Conservation (phyloP, 306 rosid genomes). For the Casuarina cunninghamiana region DNA sequence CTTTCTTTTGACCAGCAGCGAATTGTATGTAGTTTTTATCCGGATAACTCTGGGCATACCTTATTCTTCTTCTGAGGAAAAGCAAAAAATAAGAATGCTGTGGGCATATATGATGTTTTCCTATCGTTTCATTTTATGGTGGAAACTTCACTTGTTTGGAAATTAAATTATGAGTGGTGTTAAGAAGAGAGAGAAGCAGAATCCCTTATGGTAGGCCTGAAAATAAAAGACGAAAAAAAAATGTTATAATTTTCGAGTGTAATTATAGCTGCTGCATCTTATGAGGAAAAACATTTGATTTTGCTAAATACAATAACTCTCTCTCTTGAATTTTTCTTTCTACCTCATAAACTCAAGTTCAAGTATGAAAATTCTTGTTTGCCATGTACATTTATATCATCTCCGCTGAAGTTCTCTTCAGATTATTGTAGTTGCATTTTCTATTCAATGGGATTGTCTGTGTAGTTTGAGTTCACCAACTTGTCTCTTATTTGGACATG, state of each 20-base stretch:
- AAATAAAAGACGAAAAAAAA: not conserved
- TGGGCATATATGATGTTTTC: not conserved
- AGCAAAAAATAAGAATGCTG: not conserved
- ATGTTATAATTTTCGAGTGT: not conserved
- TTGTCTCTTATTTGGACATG: conserved; percentile 17
- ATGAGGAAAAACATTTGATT: not conserved
- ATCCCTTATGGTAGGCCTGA: not conserved
- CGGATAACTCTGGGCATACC: not conserved
- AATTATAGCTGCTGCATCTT: not conserved
- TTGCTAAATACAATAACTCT: not conserved
- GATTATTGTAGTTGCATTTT: conserved; percentile 4
- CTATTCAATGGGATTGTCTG: not conserved
- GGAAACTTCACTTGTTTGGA: not conserved
- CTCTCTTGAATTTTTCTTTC: not conserved
- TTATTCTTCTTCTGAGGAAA: not conserved
- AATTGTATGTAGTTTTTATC: not conserved
- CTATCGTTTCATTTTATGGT: not conserved
- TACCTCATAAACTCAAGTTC: not conserved
- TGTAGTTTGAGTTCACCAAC: not conserved
- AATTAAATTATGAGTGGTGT: not conserved
- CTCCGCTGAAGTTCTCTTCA: not conserved
- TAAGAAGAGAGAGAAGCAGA: not conserved
- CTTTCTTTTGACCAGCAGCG: not conserved
- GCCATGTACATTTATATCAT: not conserved
- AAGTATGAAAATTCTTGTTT: not conserved